Evolutionary conservation across 305 asterid genomes (phyloP).

Genomic region (Fraxinus nigra): DNA sequence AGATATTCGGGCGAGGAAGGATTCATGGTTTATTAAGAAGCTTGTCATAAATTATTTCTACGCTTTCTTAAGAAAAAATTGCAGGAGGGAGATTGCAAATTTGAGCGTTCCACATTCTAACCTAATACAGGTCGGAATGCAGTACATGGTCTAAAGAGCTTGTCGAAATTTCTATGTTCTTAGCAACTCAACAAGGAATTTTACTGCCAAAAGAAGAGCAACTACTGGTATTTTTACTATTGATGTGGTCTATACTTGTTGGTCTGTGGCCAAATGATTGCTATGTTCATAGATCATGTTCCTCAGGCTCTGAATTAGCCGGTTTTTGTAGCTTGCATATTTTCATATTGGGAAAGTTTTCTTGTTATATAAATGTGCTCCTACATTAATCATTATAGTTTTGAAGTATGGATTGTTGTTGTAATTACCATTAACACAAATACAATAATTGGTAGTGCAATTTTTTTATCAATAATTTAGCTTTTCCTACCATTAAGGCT

Average conservation of each 20-base stretch:
- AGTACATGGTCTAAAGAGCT: slow-evolving; percentile 80
- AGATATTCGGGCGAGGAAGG: slow-evolving; percentile 87
- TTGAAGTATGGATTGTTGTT: not conserved
- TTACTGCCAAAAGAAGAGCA: slow-evolving; percentile 9
- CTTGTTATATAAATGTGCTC: not conserved
- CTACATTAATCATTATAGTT: not conserved
- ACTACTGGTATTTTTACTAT: not conserved
- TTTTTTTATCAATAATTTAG: not conserved
- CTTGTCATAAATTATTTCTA: slow-evolving; percentile 88
- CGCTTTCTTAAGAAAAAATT: slow-evolving; percentile 86
- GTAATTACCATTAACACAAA: not conserved
- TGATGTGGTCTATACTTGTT: not conserved
- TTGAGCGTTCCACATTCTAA: slow-evolving; percentile 90
- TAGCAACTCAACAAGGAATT: slow-evolving; percentile 8
- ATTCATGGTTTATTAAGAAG: slow-evolving; percentile 96
- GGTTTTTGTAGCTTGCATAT: slow-evolving; percentile 22
- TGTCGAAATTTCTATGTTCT: not conserved
- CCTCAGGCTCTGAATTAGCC: slow-evolving; percentile 17
- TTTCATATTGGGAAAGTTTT: slow-evolving; percentile 25
- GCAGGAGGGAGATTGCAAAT: slow-evolving; percentile 90
- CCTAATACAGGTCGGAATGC: slow-evolving; percentile 94
- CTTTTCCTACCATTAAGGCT: not conserved
- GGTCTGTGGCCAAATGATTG: slow-evolving; percentile 8
- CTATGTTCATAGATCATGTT: not conserved
- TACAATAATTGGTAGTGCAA: not conserved